These are phyloP conservation scores for Aspergillus sp. DNA, from an alignment of 2,329 filamentous ascomycete species.

Conservation along the genomic window DNA sequence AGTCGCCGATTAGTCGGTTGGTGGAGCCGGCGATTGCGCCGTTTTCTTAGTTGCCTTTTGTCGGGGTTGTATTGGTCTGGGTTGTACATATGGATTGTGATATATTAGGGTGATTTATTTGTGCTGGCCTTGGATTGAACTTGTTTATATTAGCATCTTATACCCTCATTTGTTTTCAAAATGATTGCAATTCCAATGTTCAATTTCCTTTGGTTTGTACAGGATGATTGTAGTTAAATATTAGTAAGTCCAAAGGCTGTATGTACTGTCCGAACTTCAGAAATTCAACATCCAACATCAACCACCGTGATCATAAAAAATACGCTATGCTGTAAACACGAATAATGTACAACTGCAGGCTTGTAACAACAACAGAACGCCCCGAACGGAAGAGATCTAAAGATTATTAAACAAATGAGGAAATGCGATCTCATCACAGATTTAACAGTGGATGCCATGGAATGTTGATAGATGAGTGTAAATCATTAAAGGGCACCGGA, in stretches of 20 bases:
- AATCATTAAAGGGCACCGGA: conserved; percentile 61
- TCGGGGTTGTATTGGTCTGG: not conserved
- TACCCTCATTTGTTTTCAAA: not conserved
- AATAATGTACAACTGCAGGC: conserved; percentile 1
- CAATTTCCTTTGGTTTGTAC: too few species aligned
- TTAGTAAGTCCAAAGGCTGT: too few species aligned
- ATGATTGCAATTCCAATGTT: too few species aligned
- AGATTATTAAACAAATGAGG: not conserved
- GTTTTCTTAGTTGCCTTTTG: not conserved
- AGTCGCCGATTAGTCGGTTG: not conserved
- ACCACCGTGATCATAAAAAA: too few species aligned
- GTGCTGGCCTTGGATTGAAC: too few species aligned
- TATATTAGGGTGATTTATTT: not conserved
- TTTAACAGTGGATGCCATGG: not conserved
- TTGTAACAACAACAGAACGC: not conserved
- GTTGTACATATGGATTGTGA: not conserved
- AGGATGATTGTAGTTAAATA: too few species aligned
- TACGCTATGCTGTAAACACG: not conserved
- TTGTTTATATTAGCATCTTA: not conserved
- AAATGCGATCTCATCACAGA: not conserved
- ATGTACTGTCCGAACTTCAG: too few species aligned
- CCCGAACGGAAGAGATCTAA: not conserved
- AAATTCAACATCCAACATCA: too few species aligned
- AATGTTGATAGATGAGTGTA: not conserved
- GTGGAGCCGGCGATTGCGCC: conserved; percentile 10